Base-by-base conservation (phyloP, 164 flowering plant species). In the Macadamia integrifolia region DNA sequence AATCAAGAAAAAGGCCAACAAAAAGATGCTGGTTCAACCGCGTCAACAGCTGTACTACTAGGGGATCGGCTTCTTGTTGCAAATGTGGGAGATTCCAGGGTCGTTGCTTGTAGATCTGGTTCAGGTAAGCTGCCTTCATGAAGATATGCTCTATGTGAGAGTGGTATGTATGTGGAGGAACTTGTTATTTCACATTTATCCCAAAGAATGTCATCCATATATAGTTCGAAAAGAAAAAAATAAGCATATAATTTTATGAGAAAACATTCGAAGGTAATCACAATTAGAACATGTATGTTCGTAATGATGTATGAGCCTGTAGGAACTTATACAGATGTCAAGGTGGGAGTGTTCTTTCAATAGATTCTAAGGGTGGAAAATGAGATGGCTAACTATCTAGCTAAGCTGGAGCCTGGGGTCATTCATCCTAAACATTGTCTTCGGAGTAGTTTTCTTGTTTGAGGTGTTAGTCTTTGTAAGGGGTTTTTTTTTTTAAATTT, bases 1-100 rank as follows among this genome's bases (percentile, higher is more conserved):
- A 80, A 80, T 60, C 85, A 82, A 74, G 91, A 87, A 66, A 87
- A 83, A 69, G 86, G 82, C 35, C 86, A 85, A 65, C 81, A 79
- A 35, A 90, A 78, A 72, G 91, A 86, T 78, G 87, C 93, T 50
- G 91, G 96, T 40, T 88, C 96, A 71, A 90, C 96, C 70, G 96
- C 96, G 63, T 84, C 96, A 67, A 86, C 96, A 49, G 90, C 87
- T 58, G 69, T 88, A 35, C 70, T 90, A 28, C 46, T 90, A 9
- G 87, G 88, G 10, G 81, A 86, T 56, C 74, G 82, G 53, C 69
- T 90, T 29, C 71, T 88, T 72, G 96, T 88, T 68, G 91, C 96
- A 66, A 90, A 90, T 83, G 96, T 90, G 68, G 96, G 96, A 29
- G 96, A 90, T 81, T 90, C 96, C 58, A 81, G 96, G 78, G 93